Base-by-base conservation (phyloP, 2,329 filamentous ascomycete species). In the Boeremia exigua region DNA sequence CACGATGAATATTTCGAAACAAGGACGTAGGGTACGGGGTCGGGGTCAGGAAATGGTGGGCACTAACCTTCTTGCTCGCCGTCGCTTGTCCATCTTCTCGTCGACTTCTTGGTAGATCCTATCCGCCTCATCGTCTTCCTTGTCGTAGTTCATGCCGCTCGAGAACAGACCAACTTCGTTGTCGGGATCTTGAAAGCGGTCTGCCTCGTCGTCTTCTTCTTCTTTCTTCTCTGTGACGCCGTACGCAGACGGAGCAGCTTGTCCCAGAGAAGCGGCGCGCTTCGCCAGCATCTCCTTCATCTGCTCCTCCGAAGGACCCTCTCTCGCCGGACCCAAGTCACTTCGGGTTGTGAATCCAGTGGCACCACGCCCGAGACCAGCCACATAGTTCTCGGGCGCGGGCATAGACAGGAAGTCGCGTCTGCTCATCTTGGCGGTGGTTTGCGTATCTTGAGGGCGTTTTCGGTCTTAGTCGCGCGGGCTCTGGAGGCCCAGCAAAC, bases 341-440 rank as follows among this genome's bases (percentile, higher is more conserved):
- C 94, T 98, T 70, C 96, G 88, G 36, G 95, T 99, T 14, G 95
- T 98, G 80, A 99, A 99, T 58, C 96, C 95, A 7, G 95, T 99
- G 19, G 96, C 96, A 79, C 95, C 95, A 83, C 96, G 90, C 78
- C 95, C 95, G 61, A 99, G 88, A 85, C 95, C 95, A 62, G 95
- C 95, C 61, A 99, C 94, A 66, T 84, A 84, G 74, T 84, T 84
- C 67, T 83, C 82, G 39, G 82, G 82, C 68, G 82, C 82, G 48
- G 89, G 88, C 77, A 96, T 92, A 78, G 85, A 93, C 58, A 98
- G 79, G 71, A 98, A 98, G 78, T 97, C 92, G 80, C 92, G 89
- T 68, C 84, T 82, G 54, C 84, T 83, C 86, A 88, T 88, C 5
- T 58, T 74, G 66, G 52, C 58, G 62, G 65, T 62, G 27, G 30